Evolutionary conservation across 2,329 filamentous ascomycete genomes (phyloP).

Genomic region (Seiridium unicorne): DNA sequence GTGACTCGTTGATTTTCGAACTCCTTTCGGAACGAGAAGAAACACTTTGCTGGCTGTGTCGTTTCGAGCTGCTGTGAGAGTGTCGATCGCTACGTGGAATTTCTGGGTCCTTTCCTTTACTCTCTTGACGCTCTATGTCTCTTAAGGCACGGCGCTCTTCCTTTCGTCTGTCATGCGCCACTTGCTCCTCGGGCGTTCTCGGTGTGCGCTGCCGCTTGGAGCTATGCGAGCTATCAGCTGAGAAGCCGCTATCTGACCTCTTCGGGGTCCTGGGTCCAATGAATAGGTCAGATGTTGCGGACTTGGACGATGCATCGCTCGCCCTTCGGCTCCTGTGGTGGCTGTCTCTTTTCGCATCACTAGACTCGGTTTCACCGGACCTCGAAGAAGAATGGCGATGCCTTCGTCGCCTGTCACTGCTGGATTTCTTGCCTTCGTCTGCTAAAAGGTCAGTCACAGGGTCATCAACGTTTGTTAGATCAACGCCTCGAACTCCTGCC

Average conservation of each 20-base stretch:
- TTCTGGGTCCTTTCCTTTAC: slow-evolving; percentile 9
- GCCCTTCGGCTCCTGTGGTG: slow-evolving; percentile 7
- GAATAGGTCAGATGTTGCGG: slow-evolving; percentile 7
- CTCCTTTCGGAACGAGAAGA: slow-evolving; percentile 3
- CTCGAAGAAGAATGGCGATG: slow-evolving; percentile 1
- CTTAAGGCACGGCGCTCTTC: slow-evolving; percentile 2
- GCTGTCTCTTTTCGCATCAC: background rate
- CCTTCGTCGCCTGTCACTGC: slow-evolving; percentile 3
- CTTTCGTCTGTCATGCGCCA: slow-evolving; percentile 7
- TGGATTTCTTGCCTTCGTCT: slow-evolving; percentile 11
- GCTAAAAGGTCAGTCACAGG: slow-evolving; percentile 13
- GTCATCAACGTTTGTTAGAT: slow-evolving; percentile 7
- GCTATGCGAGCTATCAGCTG: background rate
- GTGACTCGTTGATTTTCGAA: background rate
- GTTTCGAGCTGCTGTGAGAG: slow-evolving; percentile 7
- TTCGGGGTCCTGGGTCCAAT: background rate
- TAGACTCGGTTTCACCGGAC: background rate
- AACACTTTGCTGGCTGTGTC: slow-evolving; percentile 4
- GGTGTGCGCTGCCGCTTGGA: background rate
- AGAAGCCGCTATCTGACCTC: slow-evolving; percentile 7
- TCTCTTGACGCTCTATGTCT: slow-evolving; percentile 6
- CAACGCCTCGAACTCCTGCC: slow-evolving; percentile 6
- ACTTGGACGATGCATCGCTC: slow-evolving; percentile 7
- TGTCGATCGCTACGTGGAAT: slow-evolving; percentile 6
- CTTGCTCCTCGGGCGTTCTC: slow-evolving; percentile 8